These are phyloP conservation scores for Sphaerulina musiva DNA, from an alignment of 2,329 filamentous ascomycete species.

Conservation along the genomic window DNA sequence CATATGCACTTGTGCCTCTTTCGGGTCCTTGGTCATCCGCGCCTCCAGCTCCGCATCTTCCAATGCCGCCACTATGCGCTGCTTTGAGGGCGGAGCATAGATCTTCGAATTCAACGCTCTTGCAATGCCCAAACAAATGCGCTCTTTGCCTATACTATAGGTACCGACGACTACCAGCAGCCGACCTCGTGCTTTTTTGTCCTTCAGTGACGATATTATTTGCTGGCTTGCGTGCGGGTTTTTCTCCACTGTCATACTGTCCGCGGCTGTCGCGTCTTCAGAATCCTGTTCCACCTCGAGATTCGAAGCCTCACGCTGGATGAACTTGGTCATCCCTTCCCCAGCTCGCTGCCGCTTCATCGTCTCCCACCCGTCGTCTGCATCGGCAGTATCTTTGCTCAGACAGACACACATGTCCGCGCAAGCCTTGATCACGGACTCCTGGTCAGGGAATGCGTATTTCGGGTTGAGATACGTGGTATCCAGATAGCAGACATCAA, in stretches of 20 bases:
- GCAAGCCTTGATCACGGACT: conserved; percentile 79
- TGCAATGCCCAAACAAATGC: conserved; percentile 88
- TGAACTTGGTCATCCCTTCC: conserved; percentile 57
- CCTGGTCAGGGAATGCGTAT: conserved; percentile 86
- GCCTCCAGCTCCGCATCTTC: conserved; percentile 75
- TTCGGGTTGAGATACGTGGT: conserved; percentile 95
- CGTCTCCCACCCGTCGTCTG: conserved; percentile 50
- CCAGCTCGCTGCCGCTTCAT: conserved; percentile 51
- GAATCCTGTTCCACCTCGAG: conserved; percentile 34
- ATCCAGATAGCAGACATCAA: conserved; percentile 94
- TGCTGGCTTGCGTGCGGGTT: conserved; percentile 30
- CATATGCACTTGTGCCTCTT: conserved; percentile 93
- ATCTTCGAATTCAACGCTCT: conserved; percentile 81
- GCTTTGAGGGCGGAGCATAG: conserved; percentile 75
- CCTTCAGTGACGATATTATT: conserved; percentile 27
- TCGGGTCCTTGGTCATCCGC: conserved; percentile 71
- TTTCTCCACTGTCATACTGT: conserved; percentile 31
- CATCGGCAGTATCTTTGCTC: conserved; percentile 57
- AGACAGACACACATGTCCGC: conserved; percentile 79
- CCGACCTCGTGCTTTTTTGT: conserved; percentile 50
- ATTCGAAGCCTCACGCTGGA: conserved; percentile 42
- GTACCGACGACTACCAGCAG: conserved; percentile 90
- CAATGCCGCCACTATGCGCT: conserved; percentile 74
- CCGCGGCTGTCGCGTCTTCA: conserved; percentile 35
- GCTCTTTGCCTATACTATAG: conserved; percentile 96